These are phyloP conservation scores for Thozetella sp. DNA, from an alignment of 495 filamentous ascomycete species.

Conservation along the genomic window DNA sequence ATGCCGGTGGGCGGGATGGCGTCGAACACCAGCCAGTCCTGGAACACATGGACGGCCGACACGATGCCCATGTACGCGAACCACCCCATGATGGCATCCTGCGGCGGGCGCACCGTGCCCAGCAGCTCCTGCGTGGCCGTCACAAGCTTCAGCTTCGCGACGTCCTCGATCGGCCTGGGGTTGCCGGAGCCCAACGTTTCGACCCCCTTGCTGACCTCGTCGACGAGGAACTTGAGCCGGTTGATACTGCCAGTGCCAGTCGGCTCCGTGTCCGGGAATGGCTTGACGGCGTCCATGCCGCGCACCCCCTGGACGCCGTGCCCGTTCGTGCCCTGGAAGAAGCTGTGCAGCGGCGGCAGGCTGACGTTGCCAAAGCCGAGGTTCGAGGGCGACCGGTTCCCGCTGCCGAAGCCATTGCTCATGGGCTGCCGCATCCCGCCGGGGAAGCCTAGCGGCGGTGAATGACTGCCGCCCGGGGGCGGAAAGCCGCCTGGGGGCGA, in stretches of 20 bases:
- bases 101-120: constrained; percentile 16
- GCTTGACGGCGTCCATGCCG: not conserved
- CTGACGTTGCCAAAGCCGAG: not conserved
- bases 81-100: constrained; percentile 24
- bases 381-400: not conserved
- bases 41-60: constrained; percentile 29
- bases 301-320: not conserved
- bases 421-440: not conserved
- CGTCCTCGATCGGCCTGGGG: not conserved
- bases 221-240: constrained; percentile 1
- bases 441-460: not conserved
- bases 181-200: not conserved
- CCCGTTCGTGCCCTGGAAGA: constrained; percentile 1
- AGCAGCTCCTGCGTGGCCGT: not conserved
- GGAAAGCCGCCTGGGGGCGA: not conserved
- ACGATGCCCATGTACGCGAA: constrained; percentile 22
- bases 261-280: not conserved
- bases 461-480: not conserved
- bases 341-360: constrained; percentile 1
- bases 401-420: not conserved
- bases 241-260: not conserved
- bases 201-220: not conserved
- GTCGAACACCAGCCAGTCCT: constrained; percentile 34
- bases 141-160: constrained; percentile 1
- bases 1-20: constrained; percentile 21